A percentile compares a stretch with the other conserved stretches of the same genome.
phyloP scores from a whole-genome alignment of 768 basidiomycete species.

The Phanerochaete sordida region DNA sequence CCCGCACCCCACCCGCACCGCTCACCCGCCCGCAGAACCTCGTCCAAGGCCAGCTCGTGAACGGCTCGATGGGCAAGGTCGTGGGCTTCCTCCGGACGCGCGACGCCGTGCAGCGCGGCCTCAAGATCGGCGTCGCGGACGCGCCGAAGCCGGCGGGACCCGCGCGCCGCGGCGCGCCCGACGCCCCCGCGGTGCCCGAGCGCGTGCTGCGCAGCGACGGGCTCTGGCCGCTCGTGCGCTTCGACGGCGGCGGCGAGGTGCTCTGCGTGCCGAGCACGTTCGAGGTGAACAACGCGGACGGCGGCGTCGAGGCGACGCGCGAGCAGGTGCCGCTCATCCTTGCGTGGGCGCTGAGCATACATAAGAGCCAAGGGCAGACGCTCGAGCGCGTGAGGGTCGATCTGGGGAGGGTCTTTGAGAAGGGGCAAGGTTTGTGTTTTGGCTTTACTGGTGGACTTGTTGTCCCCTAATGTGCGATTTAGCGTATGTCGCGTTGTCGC shows the following conservation, averaged over 20 bases:
- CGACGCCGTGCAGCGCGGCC: constrained; percentile 3
- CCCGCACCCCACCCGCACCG: neutral
- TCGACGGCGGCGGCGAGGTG: constrained; percentile 26
- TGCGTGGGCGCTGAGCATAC: constrained; percentile 87
- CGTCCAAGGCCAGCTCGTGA: constrained; percentile 63
- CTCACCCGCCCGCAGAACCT: constrained; percentile 47
- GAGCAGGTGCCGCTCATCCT: constrained; percentile 64
- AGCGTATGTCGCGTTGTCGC: constrained; percentile 74
- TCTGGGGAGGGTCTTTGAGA: constrained; percentile 72
- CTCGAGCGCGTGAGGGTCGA: constrained; percentile 81
- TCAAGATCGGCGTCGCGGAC: constrained; percentile 3
- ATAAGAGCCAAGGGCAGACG: constrained; percentile 91
- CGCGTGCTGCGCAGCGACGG: neutral
- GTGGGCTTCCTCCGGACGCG: constrained; percentile 18
- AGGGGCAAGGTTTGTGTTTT: constrained; percentile 59
- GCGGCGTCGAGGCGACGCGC: constrained; percentile 55
- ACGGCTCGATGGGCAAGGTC: constrained; percentile 58
- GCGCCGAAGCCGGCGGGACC: neutral
- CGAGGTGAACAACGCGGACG: constrained; percentile 33
- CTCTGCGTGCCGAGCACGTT: constrained; percentile 58
- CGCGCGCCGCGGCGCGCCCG: neutral
- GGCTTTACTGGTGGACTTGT: neutral
- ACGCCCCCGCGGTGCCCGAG: neutral
- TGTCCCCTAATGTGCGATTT: neutral
- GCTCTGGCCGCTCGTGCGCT: constrained; percentile 11